These are phyloP conservation scores for Candida glucosophila DNA, from an alignment of 1,139 yeast species.

Conservation along the genomic window DNA sequence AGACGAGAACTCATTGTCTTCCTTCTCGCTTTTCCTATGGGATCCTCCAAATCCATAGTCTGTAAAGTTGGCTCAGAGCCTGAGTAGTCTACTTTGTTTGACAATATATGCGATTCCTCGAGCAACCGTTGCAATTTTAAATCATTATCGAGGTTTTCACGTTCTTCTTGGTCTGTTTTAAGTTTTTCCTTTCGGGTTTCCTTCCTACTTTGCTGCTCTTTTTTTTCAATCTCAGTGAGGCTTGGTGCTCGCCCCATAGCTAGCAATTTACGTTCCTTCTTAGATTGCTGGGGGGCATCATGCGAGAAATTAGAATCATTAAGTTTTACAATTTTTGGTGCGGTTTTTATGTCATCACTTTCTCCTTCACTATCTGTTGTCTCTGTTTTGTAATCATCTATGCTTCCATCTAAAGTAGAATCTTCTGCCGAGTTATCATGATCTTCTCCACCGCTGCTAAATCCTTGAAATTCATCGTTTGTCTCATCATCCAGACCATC, in stretches of 20 bases:
- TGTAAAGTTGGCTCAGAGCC: constrained; percentile 74
- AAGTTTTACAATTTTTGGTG: constrained; percentile 32
- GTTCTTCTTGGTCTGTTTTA: constrained; percentile 23
- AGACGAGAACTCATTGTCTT: constrained; percentile 67
- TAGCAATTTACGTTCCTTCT: constrained; percentile 23
- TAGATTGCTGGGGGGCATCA: constrained; percentile 14
- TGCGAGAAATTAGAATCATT: constrained; percentile 13
- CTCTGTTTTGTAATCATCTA: constrained; percentile 7
- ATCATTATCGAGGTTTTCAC: constrained; percentile 65
- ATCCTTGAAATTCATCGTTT: constrained; percentile 14
- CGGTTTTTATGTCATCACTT: constrained; percentile 15
- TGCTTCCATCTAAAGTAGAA: constrained; percentile 8
- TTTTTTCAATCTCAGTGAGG: constrained; percentile 23
- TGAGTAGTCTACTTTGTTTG: constrained; percentile 46
- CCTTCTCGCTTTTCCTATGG: constrained; percentile 73
- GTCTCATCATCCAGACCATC: too few species aligned
- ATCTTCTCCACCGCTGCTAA: constrained; percentile 1
- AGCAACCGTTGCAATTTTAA: constrained; percentile 74
- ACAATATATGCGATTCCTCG: constrained; percentile 76
- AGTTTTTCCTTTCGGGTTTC: constrained; percentile 19
- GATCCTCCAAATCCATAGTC: constrained; percentile 58
- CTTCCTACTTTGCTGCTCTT: constrained; percentile 14
- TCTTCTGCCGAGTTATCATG: constrained; percentile 3
- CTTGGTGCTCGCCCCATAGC: constrained; percentile 38
- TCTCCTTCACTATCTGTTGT: constrained; percentile 15